These are phyloP conservation scores for California macrophylla DNA, from an alignment of 441 rosid genomes.

Conservation along the genomic window DNA sequence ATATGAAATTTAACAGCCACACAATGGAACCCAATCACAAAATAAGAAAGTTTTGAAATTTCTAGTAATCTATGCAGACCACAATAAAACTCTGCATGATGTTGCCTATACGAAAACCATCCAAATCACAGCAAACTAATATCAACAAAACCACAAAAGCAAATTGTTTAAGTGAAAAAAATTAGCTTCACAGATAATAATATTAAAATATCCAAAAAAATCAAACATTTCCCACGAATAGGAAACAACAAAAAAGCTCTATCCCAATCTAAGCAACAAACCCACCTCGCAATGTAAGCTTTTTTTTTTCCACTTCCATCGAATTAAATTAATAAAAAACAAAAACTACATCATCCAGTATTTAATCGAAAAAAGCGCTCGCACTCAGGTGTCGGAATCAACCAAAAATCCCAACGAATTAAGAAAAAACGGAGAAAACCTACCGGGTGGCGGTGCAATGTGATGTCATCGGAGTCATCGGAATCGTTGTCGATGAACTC, in stretches of 20 bases:
- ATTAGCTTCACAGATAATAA: too few species aligned
- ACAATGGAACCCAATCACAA: not conserved
- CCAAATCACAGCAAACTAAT: not conserved
- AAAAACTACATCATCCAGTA: too few species aligned
- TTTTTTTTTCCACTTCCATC: not conserved
- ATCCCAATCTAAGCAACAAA: not conserved
- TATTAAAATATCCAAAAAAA: too few species aligned
- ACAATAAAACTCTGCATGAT: too few species aligned
- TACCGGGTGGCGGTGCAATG: conserved; percentile 64
- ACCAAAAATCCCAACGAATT: not conserved
- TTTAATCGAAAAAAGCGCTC: too few species aligned
- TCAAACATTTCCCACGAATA: too few species aligned
- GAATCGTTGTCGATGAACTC: conserved; percentile 65
- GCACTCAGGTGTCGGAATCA: too few species aligned
- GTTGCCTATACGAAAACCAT: too few species aligned
- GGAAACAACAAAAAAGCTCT: not conserved
- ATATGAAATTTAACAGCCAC: not conserved
- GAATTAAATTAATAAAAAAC: too few species aligned
- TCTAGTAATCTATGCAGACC: not conserved
- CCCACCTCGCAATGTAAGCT: not conserved
- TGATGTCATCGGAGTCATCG: conserved; percentile 60
- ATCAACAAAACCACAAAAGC: not conserved
- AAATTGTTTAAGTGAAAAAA: too few species aligned
- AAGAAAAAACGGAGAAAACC: not conserved
- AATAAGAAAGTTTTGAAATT: not conserved